Conservation (phyloP, 2,329 filamentous ascomycete species). For the Botrytis sinoallii region DNA sequence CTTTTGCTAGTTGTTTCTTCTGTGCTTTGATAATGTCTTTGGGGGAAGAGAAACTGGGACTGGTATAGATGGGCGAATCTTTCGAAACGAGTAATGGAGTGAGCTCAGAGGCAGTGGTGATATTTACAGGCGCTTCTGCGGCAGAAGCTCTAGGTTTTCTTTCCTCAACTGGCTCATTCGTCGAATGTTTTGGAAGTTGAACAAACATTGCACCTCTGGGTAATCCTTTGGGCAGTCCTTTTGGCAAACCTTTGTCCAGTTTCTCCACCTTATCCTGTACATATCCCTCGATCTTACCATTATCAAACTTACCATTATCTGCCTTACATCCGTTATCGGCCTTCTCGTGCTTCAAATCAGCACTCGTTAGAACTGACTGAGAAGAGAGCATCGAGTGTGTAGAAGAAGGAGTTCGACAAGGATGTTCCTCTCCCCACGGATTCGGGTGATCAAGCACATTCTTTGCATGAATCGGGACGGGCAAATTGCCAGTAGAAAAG, state of each 20-base stretch:
- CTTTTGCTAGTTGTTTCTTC: neutral
- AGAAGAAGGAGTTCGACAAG: slow-evolving; percentile 1
- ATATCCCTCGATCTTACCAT: neutral
- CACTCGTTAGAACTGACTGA: neutral
- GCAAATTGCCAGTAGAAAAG: neutral
- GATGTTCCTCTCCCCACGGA: neutral
- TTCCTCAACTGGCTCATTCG: neutral
- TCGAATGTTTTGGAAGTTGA: neutral
- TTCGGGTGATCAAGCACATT: slow-evolving; percentile 1
- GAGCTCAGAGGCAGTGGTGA: neutral
- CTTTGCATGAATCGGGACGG: neutral
- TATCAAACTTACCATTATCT: neutral
- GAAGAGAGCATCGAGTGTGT: neutral
- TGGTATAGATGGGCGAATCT: neutral
- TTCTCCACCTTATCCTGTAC: neutral
- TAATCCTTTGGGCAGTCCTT: neutral
- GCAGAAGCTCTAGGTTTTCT: neutral
- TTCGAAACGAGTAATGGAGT: neutral
- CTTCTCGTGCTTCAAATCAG: neutral
- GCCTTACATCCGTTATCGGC: neutral
- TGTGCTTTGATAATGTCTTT: neutral
- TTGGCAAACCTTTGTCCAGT: neutral
- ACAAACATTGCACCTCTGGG: slow-evolving; percentile 1
- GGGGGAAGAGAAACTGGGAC: neutral
- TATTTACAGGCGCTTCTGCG: neutral